These are phyloP conservation scores for Mycena pura DNA, from an alignment of 768 basidiomycete species.

Conservation along the genomic window DNA sequence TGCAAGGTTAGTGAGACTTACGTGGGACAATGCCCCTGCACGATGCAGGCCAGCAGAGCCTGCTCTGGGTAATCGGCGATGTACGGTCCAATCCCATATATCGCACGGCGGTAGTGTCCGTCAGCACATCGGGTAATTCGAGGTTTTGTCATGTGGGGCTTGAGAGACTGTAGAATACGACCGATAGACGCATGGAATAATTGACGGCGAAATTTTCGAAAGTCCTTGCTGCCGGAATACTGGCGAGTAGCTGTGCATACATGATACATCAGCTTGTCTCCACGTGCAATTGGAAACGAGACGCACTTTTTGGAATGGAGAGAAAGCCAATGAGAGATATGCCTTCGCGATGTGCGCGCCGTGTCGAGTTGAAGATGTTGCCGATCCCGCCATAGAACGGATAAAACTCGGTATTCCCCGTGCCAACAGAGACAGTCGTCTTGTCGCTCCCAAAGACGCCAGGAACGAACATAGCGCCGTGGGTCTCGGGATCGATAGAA, in stretches of 20 bases:
- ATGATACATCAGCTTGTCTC: background rate
- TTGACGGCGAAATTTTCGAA: conserved; percentile 29
- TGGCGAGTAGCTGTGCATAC: conserved; percentile 18
- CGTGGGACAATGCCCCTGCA: conserved; percentile 35
- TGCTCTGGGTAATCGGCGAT: conserved; percentile 41
- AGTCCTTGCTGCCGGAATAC: conserved; percentile 5
- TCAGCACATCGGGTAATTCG: conserved; percentile 26
- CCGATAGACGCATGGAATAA: conserved; percentile 29
- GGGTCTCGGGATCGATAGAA: conserved; percentile 7
- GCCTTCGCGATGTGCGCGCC: conserved; percentile 16
- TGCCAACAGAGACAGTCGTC: conserved; percentile 27
- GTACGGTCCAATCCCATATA: conserved; percentile 32
- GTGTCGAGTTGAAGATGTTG: conserved; percentile 18
- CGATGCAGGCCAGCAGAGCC: conserved; percentile 26
- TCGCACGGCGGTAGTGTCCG: conserved; percentile 21
- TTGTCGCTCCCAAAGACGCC: conserved; percentile 31
- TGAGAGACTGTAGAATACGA: conserved; percentile 23
- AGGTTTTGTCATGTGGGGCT: conserved; percentile 24
- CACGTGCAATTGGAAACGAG: background rate
- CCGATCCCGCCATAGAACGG: conserved; percentile 28
- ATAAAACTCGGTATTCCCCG: conserved; percentile 30
- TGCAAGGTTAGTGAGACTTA: conserved; percentile 12
- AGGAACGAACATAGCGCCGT: conserved; percentile 26
- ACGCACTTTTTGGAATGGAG: conserved; percentile 24
- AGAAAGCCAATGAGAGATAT: conserved; percentile 13